phyloP scores from a whole-genome alignment of 352 stramenopile species.

The Saprolegnia diclina region DNA sequence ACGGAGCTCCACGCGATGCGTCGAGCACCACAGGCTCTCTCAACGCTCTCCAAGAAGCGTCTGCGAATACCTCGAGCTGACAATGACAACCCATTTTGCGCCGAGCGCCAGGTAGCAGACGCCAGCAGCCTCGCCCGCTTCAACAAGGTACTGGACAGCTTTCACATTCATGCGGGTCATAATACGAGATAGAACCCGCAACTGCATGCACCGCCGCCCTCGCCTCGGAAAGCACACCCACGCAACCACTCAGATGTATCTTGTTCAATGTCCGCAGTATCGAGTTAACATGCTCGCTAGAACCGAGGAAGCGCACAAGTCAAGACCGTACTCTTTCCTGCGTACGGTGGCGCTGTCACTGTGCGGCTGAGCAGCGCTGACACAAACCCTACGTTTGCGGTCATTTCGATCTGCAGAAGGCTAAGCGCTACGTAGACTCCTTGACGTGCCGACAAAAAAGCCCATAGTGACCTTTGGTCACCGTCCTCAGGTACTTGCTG shows the following conservation, averaged over 20 bases:
- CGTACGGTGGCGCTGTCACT: background rate
- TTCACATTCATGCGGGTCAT: background rate
- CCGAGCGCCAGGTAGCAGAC: constrained; percentile 67
- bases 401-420: too few species aligned
- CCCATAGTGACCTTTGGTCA: constrained; percentile 59
- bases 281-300: background rate
- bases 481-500: constrained; percentile 43
- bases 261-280: background rate
- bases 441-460: constrained; percentile 31
- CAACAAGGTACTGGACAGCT: constrained; percentile 55
- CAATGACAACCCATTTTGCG: constrained; percentile 64
- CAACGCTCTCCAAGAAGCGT: constrained; percentile 58
- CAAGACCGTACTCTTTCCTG: background rate
- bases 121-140: constrained; percentile 64
- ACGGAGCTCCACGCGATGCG: constrained; percentile 65
- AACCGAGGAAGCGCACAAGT: background rate
- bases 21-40: constrained; percentile 38
- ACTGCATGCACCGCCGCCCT: constrained; percentile 14
- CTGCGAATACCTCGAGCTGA: constrained; percentile 52
- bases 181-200: constrained; percentile 18
- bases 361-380: too few species aligned
- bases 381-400: too few species aligned
- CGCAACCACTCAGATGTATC: constrained; percentile 72
- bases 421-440: background rate
- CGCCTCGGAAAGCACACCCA: constrained; percentile 46